Base-by-base conservation (phyloP, 441 rosid species). In the Populus tomentosa region DNA sequence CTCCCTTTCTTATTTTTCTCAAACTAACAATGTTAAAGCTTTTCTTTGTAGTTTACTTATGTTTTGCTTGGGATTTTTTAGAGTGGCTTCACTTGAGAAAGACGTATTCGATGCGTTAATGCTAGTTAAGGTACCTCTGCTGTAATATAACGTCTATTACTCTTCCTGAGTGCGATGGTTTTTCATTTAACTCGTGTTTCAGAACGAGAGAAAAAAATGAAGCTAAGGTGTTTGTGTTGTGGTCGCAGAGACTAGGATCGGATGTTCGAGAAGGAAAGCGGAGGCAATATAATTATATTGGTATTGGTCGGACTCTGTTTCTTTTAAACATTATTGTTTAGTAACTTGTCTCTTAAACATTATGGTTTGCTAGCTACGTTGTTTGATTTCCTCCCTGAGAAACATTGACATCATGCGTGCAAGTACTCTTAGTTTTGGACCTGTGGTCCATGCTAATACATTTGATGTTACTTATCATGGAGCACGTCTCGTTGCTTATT, bases 251-350 rank as follows among this genome's bases (percentile, higher is more conserved):
- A 87, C 86, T 95, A 30, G 92, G 97, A 16, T 77, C 91, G 0
- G 97, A 93, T 75, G 89, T 92, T 81, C 77, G 89, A 79, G 97
- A 93, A 85, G 98, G 98, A 75, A 93, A 85, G 81, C 89, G 97
- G 42, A 88, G 97, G 84, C 99, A 93, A 77, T 93, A 82, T 74
- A 95, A 82, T 80, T 92, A 82, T 78, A 87, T 93, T 13, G 99
- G 99, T 92, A 84, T 68, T 74, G 11, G 53, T 3, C 11, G 67
- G 21, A 7, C 6, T 64, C 28, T 13, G 53, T 46, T 4, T 46
- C 53, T 13, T 8, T 46, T 13, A 46, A 46, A 46, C 53, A 42
- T 42, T 42, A 42, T 6, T 42, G 18, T 42, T 42, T 42, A 13
- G 53, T 42, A 42, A 42, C 53, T 42, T 42, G 18, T 42, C 18